Evolutionary conservation across 108 stramenopile species (phyloP).

Genomic region (Nitzschia sp.): DNA sequence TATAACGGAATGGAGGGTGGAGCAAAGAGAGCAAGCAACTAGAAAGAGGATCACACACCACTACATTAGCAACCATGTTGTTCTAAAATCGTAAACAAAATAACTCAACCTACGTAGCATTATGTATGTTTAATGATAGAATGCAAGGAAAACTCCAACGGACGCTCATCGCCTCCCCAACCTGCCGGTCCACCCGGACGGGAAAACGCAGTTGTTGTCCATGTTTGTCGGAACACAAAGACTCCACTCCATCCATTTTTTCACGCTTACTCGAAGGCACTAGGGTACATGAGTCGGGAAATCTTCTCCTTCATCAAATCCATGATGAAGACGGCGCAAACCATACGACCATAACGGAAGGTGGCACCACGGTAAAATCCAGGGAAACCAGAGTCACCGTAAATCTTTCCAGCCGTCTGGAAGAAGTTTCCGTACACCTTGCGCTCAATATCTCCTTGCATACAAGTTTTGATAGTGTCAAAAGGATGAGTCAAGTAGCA

Average conservation of each 20-base stretch:
- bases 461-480: slow-evolving; percentile 92
- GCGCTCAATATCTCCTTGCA: slow-evolving; percentile 94
- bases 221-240: too few relatives aligned
- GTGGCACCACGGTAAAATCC: slow-evolving; percentile 92
- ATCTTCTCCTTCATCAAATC: slow-evolving; percentile 71
- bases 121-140: too few relatives aligned
- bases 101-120: too few relatives aligned
- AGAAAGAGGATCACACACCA: too few relatives aligned
- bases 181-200: too few relatives aligned
- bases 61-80: too few relatives aligned
- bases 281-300: slow-evolving; percentile 54
- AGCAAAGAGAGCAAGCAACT: too few relatives aligned
- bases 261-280: slow-evolving; percentile 36
- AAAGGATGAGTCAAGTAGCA: slow-evolving; percentile 89
- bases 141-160: too few relatives aligned
- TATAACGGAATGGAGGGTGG: too few relatives aligned
- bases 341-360: slow-evolving; percentile 91
- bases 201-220: too few relatives aligned
- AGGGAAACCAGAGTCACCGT: slow-evolving; percentile 59
- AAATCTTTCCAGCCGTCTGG: slow-evolving; percentile 66
- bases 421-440: slow-evolving; percentile 70
- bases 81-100: too few relatives aligned
- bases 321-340: slow-evolving; percentile 91
- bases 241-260: background rate
- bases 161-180: too few relatives aligned